Conservation (phyloP, 2,329 filamentous ascomycete genomes). For the Pseudocercospora eumusae region DNA sequence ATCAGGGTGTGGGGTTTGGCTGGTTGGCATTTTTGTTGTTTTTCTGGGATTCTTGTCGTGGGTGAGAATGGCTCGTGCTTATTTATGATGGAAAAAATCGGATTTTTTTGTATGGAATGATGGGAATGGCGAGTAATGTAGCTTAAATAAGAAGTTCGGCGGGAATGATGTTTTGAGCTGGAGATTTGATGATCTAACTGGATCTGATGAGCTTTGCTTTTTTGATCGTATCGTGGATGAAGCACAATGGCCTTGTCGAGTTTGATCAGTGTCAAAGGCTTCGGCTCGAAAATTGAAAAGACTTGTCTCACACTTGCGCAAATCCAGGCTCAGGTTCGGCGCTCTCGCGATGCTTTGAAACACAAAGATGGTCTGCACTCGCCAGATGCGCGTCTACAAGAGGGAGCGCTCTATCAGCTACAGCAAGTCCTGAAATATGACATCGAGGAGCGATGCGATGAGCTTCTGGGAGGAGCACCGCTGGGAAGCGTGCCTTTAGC, state of each 20-base stretch:
- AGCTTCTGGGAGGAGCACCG: background rate
- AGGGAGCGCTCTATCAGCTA: background rate
- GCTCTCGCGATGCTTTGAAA: background rate
- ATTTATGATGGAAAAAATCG: background rate
- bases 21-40: too few species aligned
- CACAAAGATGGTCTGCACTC: slow-evolving; percentile 1
- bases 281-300: background rate
- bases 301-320: background rate
- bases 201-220: background rate
- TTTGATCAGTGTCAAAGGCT: background rate
- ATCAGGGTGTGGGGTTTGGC: background rate
- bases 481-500: background rate
- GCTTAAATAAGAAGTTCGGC: background rate
- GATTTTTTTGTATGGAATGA: background rate
- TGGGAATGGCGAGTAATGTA: background rate
- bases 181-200: background rate
- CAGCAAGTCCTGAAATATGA: background rate
- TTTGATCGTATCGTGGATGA: background rate
- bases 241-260: background rate
- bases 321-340: background rate
- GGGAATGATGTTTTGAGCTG: background rate
- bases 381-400: background rate
- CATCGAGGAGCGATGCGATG: background rate
- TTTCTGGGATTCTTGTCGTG: background rate
- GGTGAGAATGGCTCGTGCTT: background rate